Evolutionary conservation across 2,329 filamentous ascomycete genomes (phyloP), one percentile per base, ranked within the genome.

Genomic region (Fusarium devonianum): DNA sequence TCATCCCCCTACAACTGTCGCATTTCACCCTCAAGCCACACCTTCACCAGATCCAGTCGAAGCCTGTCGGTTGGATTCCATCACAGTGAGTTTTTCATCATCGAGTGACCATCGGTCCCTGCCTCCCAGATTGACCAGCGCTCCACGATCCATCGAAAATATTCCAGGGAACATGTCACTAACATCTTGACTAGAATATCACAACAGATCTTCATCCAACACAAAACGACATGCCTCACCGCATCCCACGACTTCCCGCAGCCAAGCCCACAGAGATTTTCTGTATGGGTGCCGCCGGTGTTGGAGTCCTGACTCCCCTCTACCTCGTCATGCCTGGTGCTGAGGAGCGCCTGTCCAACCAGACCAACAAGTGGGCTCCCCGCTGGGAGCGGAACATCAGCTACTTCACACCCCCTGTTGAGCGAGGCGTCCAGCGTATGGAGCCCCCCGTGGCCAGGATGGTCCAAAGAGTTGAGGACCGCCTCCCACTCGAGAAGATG

Each of bases 371-470:
- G 62, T 84, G 82, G 82, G 82, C 81, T 4, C 80, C 81, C 13
- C 77, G 79, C 46, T 85, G 82, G 82, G 81, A 84, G 69, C 73
- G 75, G 42, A 83, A 82, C 69, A 77, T 84, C 64, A 76, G 71
- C 55, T 79, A 78, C 71, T 78, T 84, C 66, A 70, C 73, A 7
- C 69, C 72, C n/a, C 76, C 77, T 12, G 74, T 75, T 19, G 74
- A 78, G 67, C 70, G 71, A 14, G 70, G 75, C 39, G 73, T 80
- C 29, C 76, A 78, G 58, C 74, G 77, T 41, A 72, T 81, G 42
- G 73, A 80, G 64, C 79, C 78, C 2, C 77, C 74, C 14, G 64
- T 80, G 41, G 68, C 75, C 42, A 71, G 69, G 49, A 73, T 75
- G 36, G 72, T 81, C 21, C 71, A 75, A 65, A 69, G 65, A 23